Evolutionary conservation across 768 basidiomycete species (phyloP).

Genomic region (Suillus discolor): DNA sequence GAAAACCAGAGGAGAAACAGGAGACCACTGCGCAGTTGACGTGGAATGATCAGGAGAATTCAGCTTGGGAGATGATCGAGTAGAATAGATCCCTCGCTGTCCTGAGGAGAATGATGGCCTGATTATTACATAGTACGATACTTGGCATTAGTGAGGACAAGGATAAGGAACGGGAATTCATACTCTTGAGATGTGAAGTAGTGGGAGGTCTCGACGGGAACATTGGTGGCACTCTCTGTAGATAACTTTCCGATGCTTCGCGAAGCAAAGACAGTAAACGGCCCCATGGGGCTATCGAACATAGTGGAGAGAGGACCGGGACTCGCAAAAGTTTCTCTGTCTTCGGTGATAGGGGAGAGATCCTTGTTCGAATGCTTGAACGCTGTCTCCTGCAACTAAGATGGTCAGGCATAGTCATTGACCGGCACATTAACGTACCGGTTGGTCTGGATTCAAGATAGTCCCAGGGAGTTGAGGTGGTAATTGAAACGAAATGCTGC

Average conservation of each 20-base stretch:
- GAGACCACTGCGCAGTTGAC: conserved; percentile 9
- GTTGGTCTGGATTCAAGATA: not conserved
- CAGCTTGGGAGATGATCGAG: conserved; percentile 13
- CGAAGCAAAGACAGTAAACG: conserved; percentile 12
- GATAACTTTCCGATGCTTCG: conserved; percentile 9
- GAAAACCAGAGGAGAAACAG: conserved; percentile 6
- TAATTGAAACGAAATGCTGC: not conserved
- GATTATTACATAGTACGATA: not conserved
- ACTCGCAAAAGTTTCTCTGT: conserved; percentile 3
- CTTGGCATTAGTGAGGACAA: conserved; percentile 13
- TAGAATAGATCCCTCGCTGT: conserved; percentile 21
- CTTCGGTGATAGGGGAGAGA: conserved; percentile 12
- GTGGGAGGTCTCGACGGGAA: conserved; percentile 9
- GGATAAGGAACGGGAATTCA: conserved; percentile 17
- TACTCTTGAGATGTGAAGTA: conserved; percentile 12
- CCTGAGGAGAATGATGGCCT: conserved; percentile 16
- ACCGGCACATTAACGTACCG: conserved; percentile 12
- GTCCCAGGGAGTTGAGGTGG: not conserved
- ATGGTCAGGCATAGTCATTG: conserved; percentile 2
- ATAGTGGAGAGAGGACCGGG: conserved; percentile 20
- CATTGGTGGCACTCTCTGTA: conserved; percentile 13
- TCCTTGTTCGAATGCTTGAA: not conserved
- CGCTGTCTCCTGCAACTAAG: not conserved
- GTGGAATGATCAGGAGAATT: conserved; percentile 13
- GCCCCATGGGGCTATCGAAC: conserved; percentile 29